phyloP scores from a whole-genome alignment of 345 rosid species.

The Eucalyptus camaldulensis region DNA sequence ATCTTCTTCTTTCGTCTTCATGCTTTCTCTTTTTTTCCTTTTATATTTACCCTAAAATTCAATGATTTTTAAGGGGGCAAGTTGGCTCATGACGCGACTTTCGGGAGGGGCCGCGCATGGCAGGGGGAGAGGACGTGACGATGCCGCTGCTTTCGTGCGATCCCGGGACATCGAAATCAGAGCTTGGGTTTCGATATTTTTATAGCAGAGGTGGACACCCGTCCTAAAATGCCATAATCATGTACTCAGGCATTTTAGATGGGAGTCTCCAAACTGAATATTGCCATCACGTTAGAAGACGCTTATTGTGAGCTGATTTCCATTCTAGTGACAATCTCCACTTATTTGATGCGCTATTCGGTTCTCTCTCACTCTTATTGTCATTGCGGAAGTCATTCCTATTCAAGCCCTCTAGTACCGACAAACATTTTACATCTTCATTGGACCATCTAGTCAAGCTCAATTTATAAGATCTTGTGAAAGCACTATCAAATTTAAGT shows the following conservation, averaged over 20 bases:
- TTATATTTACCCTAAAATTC: neutral
- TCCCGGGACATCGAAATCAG: neutral
- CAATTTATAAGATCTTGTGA: neutral
- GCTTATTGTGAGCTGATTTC: accelerated
- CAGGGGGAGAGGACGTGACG: neutral
- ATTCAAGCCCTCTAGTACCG: accelerated
- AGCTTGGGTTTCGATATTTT: neutral
- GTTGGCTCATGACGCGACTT: neutral
- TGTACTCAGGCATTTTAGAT: too few species aligned
- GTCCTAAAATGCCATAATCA: neutral
- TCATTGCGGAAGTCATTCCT: neutral
- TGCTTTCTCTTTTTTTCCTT: neutral
- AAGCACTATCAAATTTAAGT: neutral
- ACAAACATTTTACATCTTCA: accelerated
- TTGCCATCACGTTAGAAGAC: neutral
- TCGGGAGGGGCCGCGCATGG: neutral
- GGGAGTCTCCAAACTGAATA: too few species aligned
- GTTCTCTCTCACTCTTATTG: too few species aligned
- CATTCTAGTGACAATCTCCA: neutral
- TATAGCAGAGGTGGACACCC: neutral
- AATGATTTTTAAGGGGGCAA: neutral
- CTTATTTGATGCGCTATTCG: too few species aligned
- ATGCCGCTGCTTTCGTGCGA: neutral
- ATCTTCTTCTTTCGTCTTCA: neutral
- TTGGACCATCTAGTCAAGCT: neutral